phyloP scores from a whole-genome alignment of 2,329 filamentous ascomycete genomes.

The Fusarium avenaceum region DNA sequence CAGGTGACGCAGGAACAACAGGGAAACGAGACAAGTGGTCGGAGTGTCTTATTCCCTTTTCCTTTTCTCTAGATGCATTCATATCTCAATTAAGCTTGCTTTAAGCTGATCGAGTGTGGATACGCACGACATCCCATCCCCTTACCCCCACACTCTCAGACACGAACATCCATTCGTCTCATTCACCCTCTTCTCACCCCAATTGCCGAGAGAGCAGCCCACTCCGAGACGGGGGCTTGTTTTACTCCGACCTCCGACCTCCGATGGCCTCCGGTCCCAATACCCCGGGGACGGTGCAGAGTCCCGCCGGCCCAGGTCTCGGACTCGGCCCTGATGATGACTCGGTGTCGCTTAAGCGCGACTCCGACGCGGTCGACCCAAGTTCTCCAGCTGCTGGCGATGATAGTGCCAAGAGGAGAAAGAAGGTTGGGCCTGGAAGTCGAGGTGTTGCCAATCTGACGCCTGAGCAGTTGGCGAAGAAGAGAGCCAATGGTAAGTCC shows the following conservation, averaged over 20 bases:
- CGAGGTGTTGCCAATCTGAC: conserved; percentile 74
- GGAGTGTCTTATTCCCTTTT: background rate
- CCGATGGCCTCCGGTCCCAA: conserved; percentile 46
- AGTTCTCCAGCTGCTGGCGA: conserved; percentile 42
- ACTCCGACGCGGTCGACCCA: conserved; percentile 37
- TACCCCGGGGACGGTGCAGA: conserved; percentile 37
- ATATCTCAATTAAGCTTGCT: background rate
- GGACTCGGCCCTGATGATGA: conserved; percentile 28
- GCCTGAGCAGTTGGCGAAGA: conserved; percentile 80
- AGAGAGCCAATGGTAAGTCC: conserved; percentile 68
- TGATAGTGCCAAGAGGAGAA: conserved; percentile 60
- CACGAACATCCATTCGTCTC: conserved; percentile 12
- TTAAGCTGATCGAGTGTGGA: conserved; percentile 22
- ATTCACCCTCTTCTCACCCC: conserved; percentile 22
- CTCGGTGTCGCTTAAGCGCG: conserved; percentile 40
- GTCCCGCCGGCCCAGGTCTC: conserved; percentile 28
- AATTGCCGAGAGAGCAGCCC: conserved; percentile 26
- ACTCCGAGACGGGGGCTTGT: conserved; percentile 23
- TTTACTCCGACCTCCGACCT: conserved; percentile 10
- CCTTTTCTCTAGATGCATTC: background rate
- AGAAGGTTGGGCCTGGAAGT: conserved; percentile 60
- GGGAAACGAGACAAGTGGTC: background rate
- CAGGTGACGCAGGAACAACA: background rate
- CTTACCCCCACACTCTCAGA: conserved; percentile 29
- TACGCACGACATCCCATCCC: conserved; percentile 27